Conservation (phyloP, 129 eudicot genomes). For the Glebionis coronaria region DNA sequence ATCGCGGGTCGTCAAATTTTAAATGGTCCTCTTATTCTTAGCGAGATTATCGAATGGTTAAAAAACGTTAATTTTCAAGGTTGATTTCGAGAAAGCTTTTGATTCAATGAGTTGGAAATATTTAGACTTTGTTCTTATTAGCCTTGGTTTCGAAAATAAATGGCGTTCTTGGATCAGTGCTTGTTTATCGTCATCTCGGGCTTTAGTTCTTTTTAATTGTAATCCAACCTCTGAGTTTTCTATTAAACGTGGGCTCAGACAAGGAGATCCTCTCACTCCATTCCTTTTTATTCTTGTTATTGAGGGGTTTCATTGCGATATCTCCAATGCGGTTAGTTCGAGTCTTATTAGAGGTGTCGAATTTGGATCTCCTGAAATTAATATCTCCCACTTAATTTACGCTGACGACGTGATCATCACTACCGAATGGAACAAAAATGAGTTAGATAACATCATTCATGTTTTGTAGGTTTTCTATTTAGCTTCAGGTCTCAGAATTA, state of each 20-base stretch:
- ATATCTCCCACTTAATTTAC: no score
- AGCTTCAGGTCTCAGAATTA: background rate
- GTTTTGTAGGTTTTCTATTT: background rate
- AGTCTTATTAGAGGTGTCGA: background rate
- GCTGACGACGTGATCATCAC: background rate
- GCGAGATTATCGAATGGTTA: background rate
- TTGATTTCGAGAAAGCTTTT: background rate
- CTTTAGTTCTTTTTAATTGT: background rate
- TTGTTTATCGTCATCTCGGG: background rate
- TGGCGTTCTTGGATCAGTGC: background rate
- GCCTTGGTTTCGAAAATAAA: background rate
- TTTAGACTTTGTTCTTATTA: background rate
- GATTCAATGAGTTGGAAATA: background rate
- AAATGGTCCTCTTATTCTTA: background rate
- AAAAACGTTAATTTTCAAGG: background rate
- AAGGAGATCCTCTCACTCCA: background rate
- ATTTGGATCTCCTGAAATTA: no score
- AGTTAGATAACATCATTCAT: background rate
- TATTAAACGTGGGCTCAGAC: background rate
- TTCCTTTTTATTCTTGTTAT: background rate
- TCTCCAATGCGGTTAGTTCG: background rate
- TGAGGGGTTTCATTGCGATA: background rate
- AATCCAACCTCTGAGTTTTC: background rate
- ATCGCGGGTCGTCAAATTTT: background rate
- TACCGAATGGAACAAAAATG: background rate